Percentiles rank a stretch among this genome's conserved stretches.
These are phyloP conservation scores for Helotiales sp. DNA, from an alignment of 2,329 filamentous ascomycete species.

Conservation along the genomic window DNA sequence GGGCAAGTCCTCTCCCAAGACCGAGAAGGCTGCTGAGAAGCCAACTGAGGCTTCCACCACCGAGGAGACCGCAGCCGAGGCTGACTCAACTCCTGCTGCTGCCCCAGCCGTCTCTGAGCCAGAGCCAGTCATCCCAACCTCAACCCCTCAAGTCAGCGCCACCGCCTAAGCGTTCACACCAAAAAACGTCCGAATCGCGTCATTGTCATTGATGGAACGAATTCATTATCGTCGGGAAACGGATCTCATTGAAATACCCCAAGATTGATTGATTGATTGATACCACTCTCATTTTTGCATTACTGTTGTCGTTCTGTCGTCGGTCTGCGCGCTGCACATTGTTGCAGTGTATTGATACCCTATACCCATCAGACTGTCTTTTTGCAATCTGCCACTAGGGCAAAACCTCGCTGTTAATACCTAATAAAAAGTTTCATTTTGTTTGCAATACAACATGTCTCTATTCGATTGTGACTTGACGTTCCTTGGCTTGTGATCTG, in stretches of 20 bases:
- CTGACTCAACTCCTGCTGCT: conserved; percentile 25
- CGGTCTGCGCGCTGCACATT: conserved; percentile 33
- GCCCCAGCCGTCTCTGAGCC: conserved; percentile 20
- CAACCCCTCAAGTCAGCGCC: conserved; percentile 34
- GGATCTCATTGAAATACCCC: conserved; percentile 40
- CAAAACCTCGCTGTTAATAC: conserved; percentile 36
- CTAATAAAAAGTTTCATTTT: conserved; percentile 37
- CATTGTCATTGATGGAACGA: conserved; percentile 25
- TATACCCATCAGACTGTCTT: conserved; percentile 39
- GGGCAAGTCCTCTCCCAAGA: conserved; percentile 38
- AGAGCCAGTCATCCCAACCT: conserved; percentile 14
- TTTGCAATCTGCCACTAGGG: conserved; percentile 40
- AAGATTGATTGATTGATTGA: conserved; percentile 38
- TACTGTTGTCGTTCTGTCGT: conserved; percentile 29
- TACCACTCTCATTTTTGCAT: conserved; percentile 40
- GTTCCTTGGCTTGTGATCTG: not conserved
- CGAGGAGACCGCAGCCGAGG: conserved; percentile 31
- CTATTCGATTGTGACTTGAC: conserved; percentile 1
- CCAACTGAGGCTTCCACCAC: conserved; percentile 35
- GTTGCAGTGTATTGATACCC: conserved; percentile 40
- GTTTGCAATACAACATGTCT: conserved; percentile 8
- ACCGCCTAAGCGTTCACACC: conserved; percentile 30
- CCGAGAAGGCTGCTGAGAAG: conserved; percentile 48
- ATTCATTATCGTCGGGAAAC: conserved; percentile 35
- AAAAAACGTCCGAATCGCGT: conserved; percentile 12